Base-by-base conservation (phyloP, 1,139 yeast genomes). In the Diutina rugosa region DNA sequence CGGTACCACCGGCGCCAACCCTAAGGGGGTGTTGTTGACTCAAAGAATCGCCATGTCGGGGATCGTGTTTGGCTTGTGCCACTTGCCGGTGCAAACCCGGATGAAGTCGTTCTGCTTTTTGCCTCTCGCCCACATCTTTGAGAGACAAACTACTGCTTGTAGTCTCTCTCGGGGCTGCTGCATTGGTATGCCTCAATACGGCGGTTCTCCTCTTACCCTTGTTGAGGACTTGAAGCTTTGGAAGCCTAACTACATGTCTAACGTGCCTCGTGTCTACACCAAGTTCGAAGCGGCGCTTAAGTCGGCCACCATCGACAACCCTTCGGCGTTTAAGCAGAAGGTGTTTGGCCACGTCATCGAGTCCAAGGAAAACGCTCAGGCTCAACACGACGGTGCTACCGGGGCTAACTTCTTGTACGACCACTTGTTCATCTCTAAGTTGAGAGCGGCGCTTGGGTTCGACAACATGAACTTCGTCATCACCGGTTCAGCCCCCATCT, bases 401-500 rank as follows among this genome's bases (percentile, higher is more conserved):
- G 75, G 72, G 1, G 55, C 63, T 28, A 72, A 68, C 57, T 38
- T 71, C 10, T n/a, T 74, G 29, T 70, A 70, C 59, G 79, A 76
- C 62, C 63, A 66, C 14, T 57, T 65, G 21, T 61, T 64, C 28
- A 61, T 38, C n/a, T 38, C 53, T 6, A 49, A 49, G 35, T 49
- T 49, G 44, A n/a, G 53, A 16, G 6, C 28, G 41, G 53, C 53
- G 10, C 35, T 61, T 54, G 64, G 64, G 1, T 61, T 60, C 48
- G 64, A 62, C 54, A 58, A 61, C 55, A 60, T 61, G 62, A 18
- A 18, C 32, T 59, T 46, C 35, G 54, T 54, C 28, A 56, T 60
- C 55, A 61, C 85, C 32, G 95, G 95, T 1, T 84, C 90, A 44
- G 95, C 95, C 4, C 95, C 95, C 26, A 79, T 87, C 57, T 71